Percentiles rank a stretch among this genome's conserved stretches.
These are phyloP conservation scores for Paecilomyces dactylethromorphus DNA, from an alignment of 2,329 filamentous ascomycete species.

Conservation along the genomic window DNA sequence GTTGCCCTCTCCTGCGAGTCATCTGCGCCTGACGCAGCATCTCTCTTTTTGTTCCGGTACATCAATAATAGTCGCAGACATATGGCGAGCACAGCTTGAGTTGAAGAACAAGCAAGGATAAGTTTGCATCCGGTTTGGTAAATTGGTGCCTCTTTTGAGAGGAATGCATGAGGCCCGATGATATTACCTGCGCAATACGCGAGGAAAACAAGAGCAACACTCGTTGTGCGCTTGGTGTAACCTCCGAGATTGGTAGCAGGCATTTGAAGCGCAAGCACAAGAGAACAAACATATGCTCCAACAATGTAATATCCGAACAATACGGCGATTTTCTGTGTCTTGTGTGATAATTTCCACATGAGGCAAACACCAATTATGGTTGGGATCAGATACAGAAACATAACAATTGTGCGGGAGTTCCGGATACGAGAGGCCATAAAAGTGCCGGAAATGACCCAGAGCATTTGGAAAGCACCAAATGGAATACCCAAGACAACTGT, in stretches of 20 bases:
- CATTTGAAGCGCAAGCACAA: constrained; percentile 47
- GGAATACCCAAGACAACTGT: constrained; percentile 54
- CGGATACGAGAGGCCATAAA: constrained; percentile 44
- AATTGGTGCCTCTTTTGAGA: constrained; percentile 33
- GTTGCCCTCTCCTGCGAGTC: not conserved
- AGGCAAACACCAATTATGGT: not conserved
- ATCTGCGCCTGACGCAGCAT: not conserved
- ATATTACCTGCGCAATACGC: constrained; percentile 40
- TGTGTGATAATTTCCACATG: not conserved
- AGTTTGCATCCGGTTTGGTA: constrained; percentile 50
- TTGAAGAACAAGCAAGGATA: constrained; percentile 30
- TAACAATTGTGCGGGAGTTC: not conserved
- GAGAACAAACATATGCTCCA: constrained; percentile 13
- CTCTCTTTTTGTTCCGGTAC: constrained; percentile 3
- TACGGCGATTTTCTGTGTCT: constrained; percentile 47
- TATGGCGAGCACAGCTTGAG: constrained; percentile 1
- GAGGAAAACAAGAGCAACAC: constrained; percentile 40
- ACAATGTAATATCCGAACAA: constrained; percentile 46
- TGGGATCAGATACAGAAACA: not conserved
- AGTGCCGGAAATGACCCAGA: constrained; percentile 46
- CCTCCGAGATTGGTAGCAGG: constrained; percentile 44
- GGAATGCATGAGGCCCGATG: constrained; percentile 42
- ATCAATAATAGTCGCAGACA: constrained; percentile 1
- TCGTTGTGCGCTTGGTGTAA: constrained; percentile 45
- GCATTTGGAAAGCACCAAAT: constrained; percentile 52